Percentiles rank a stretch among this genome's conserved stretches.
phyloP scores from a whole-genome alignment of 140 eudicot genomes.

The Anethum foeniculum region DNA sequence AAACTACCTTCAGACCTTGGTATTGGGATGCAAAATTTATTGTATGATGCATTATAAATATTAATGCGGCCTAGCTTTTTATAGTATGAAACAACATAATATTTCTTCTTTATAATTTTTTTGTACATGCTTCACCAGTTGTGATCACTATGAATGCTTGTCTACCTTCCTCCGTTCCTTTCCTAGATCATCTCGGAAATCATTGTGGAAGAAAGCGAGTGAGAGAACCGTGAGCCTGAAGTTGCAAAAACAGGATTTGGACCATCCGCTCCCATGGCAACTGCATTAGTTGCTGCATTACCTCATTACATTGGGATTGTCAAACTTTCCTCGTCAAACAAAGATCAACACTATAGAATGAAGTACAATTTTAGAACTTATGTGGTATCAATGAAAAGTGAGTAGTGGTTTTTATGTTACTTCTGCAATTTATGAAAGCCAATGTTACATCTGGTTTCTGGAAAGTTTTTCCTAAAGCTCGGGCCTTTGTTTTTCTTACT shows the following conservation, averaged over 20 bases:
- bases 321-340: slow-evolving; percentile 30
- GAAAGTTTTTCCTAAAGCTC: too few species aligned
- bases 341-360: slow-evolving; percentile 29
- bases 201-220: slow-evolving; percentile 42
- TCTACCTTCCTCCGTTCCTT: slow-evolving; percentile 62
- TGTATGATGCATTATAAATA: too few species aligned
- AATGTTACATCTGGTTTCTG: slow-evolving; percentile 66
- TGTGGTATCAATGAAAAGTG: slow-evolving; percentile 46
- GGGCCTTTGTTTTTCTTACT: too few species aligned
- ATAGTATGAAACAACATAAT: too few species aligned
- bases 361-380: slow-evolving; percentile 26
- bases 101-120: too few species aligned
- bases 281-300: slow-evolving; percentile 86
- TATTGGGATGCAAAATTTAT: too few species aligned
- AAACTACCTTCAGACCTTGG: too few species aligned
- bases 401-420: slow-evolving; percentile 87
- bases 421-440: slow-evolving; percentile 89
- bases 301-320: slow-evolving; percentile 74
- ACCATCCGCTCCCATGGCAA: slow-evolving; percentile 93
- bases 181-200: slow-evolving; percentile 47
- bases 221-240: slow-evolving; percentile 56
- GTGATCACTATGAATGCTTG: slow-evolving; percentile 41
- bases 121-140: too few species aligned
- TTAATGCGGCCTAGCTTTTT: too few species aligned
- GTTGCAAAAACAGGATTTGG: slow-evolving; percentile 93